phyloP scores from a whole-genome alignment of 2,329 filamentous ascomycete species.

The Penicillium sp. region DNA sequence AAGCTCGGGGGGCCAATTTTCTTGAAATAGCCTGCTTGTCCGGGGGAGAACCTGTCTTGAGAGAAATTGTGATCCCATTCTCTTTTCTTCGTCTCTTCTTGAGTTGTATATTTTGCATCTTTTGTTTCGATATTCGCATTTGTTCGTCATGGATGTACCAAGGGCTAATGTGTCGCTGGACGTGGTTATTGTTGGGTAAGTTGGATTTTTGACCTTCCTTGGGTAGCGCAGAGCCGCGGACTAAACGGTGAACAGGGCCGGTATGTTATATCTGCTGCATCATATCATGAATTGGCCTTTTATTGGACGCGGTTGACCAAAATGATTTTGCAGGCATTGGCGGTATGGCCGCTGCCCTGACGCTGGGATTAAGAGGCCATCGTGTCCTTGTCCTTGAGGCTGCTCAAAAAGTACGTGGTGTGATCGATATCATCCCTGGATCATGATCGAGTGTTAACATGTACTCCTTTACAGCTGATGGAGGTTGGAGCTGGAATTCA shows the following conservation, averaged over 20 bases:
- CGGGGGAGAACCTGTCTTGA: not conserved
- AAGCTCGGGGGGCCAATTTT: constrained; percentile 20
- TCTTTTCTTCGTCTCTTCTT: not conserved
- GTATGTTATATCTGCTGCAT: constrained; percentile 28
- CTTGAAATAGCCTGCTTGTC: constrained; percentile 23
- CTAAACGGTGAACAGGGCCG: constrained; percentile 33
- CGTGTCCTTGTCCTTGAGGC: constrained; percentile 42
- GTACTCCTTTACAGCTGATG: constrained; percentile 33
- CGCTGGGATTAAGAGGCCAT: constrained; percentile 43
- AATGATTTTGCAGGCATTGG: constrained; percentile 39
- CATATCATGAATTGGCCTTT: not conserved
- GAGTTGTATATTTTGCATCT: not conserved
- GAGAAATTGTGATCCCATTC: constrained; percentile 4
- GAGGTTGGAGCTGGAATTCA: constrained; percentile 81
- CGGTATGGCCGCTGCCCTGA: constrained; percentile 44
- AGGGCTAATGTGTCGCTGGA: constrained; percentile 39
- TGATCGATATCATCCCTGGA: not conserved
- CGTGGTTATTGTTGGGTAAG: constrained; percentile 45
- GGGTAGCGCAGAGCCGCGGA: not conserved
- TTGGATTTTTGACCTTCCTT: not conserved
- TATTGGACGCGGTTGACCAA: constrained; percentile 3
- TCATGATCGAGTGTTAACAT: constrained; percentile 11
- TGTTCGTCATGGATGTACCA: constrained; percentile 28
- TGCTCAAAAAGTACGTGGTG: constrained; percentile 39
- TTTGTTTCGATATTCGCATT: not conserved